Percentiles rank a stretch among this genome's conserved stretches.
These are phyloP conservation scores for Nakazawaea wyomingensis DNA, from an alignment of 805 yeast species.

Conservation along the genomic window DNA sequence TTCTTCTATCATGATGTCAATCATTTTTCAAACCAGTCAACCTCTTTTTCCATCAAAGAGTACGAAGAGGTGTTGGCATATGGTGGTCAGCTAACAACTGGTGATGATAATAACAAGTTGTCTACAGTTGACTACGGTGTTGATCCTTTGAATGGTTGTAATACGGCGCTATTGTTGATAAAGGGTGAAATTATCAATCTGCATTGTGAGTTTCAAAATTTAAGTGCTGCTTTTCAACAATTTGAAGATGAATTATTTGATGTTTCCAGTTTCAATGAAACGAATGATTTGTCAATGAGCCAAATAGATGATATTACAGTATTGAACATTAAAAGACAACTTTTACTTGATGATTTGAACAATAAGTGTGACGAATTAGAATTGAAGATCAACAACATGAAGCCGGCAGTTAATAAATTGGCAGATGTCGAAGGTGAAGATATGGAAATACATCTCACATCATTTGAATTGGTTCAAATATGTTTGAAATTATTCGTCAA, in stretches of 20 bases:
- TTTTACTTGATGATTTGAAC: not conserved
- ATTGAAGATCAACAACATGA: slow-evolving; percentile 16
- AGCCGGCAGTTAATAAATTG: slow-evolving; percentile 17
- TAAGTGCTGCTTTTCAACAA: slow-evolving; percentile 11
- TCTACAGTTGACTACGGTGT: slow-evolving; percentile 28
- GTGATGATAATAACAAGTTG: not conserved
- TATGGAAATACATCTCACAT: slow-evolving; percentile 27
- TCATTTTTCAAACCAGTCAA: slow-evolving; percentile 30
- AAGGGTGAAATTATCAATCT: slow-evolving; percentile 36
- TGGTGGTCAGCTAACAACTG: slow-evolving; percentile 22
- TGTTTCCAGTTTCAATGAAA: not conserved
- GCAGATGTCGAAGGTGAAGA: slow-evolving; percentile 14
- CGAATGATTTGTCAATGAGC: slow-evolving; percentile 1
- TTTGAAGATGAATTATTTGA: not conserved
- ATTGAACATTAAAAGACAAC: not conserved
- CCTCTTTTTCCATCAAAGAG: slow-evolving; percentile 28
- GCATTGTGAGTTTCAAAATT: slow-evolving; percentile 25
- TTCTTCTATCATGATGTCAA: slow-evolving; percentile 40
- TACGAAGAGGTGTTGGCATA: slow-evolving; percentile 29
- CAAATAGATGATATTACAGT: not conserved
- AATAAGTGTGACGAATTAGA: slow-evolving; percentile 19
- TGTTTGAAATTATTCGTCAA: slow-evolving; percentile 21
- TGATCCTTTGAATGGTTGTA: slow-evolving; percentile 41
- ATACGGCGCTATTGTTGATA: slow-evolving; percentile 32
- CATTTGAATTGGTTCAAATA: slow-evolving; percentile 31